Conservation (phyloP, 192 early-diverging fungal species). For the Chytriomyces confervae region DNA sequence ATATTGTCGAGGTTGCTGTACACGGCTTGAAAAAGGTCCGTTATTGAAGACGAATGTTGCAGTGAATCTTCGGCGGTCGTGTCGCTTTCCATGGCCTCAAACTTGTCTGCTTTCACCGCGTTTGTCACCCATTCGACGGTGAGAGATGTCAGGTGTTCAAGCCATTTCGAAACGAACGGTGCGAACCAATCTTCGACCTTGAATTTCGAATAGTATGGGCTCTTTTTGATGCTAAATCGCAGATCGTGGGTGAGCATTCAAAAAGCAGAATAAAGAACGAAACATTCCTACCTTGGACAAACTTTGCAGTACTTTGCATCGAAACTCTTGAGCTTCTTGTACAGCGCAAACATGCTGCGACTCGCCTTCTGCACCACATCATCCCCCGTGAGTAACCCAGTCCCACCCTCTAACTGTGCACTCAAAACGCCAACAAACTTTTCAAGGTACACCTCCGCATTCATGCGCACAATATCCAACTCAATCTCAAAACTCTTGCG, state of each 20-base stretch:
- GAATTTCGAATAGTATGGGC: slow-evolving; percentile 44
- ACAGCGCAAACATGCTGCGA: slow-evolving; percentile 2
- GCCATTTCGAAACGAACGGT: slow-evolving; percentile 56
- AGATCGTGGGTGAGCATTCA: neutral
- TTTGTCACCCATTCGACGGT: slow-evolving; percentile 63
- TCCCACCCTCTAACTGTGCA: neutral
- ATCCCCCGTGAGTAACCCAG: neutral
- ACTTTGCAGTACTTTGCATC: slow-evolving; percentile 5
- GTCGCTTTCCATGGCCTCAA: slow-evolving; percentile 40
- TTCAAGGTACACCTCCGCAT: slow-evolving; percentile 7
- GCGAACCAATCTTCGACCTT: slow-evolving; percentile 60
- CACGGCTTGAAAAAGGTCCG: slow-evolving; percentile 57
- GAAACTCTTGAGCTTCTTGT: slow-evolving; percentile 12
- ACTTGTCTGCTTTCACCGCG: slow-evolving; percentile 59
- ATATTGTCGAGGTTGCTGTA: slow-evolving; percentile 58
- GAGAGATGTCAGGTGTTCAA: slow-evolving; percentile 45
- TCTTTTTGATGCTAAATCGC: slow-evolving; percentile 25
- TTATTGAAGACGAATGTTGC: slow-evolving; percentile 52
- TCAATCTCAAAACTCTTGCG: slow-evolving; percentile 55
- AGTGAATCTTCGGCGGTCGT: slow-evolving; percentile 13
- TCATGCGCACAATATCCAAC: slow-evolving; percentile 48
- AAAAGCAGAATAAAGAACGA: neutral
- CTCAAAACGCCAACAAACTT: slow-evolving; percentile 17
- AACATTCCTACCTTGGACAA: slow-evolving; percentile 4
- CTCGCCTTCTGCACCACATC: slow-evolving; percentile 5